Conservation (phyloP, 768 basidiomycete species). For the Tremella fuciformis region DNA sequence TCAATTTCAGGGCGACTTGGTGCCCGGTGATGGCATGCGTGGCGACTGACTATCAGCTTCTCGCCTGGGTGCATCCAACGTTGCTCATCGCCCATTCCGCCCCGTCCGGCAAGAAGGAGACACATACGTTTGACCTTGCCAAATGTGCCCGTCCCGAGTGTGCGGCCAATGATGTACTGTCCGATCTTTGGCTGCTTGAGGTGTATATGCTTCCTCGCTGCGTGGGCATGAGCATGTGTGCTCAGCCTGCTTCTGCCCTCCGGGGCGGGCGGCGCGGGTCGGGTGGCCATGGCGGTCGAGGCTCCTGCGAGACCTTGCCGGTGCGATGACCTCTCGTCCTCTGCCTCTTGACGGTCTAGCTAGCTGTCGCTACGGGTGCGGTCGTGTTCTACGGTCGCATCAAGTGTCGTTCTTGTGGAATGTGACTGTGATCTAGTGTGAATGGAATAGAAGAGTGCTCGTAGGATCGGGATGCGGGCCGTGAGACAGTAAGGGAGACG, state of each 20-base stretch:
- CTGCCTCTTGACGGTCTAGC: too few species aligned
- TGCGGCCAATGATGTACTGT: slow-evolving; percentile 80
- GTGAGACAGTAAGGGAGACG: too few species aligned
- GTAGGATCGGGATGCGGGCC: too few species aligned
- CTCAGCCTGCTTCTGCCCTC: slow-evolving; percentile 5
- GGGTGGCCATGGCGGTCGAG: slow-evolving; percentile 39
- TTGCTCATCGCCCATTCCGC: too few species aligned
- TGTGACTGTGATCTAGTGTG: background rate
- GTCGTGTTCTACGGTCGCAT: background rate
- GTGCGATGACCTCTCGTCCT: too few species aligned
- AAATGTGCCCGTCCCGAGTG: slow-evolving; percentile 95
- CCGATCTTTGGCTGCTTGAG: slow-evolving; percentile 66
- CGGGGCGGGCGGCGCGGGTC: slow-evolving; percentile 47
- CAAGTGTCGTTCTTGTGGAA: background rate
- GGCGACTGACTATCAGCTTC: slow-evolving; percentile 64
- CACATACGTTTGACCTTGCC: slow-evolving; percentile 97
- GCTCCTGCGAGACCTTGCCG: background rate
- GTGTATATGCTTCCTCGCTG: background rate
- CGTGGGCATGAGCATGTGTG: slow-evolving; percentile 11
- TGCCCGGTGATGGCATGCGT: slow-evolving; percentile 91
- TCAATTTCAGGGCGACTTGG: slow-evolving; percentile 95
- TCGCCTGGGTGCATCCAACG: background rate
- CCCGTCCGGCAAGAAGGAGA: background rate
- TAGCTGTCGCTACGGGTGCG: background rate
- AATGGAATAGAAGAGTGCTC: background rate